These are phyloP conservation scores for Leccinum rimulosum DNA, from an alignment of 768 basidiomycete species.

Conservation along the genomic window DNA sequence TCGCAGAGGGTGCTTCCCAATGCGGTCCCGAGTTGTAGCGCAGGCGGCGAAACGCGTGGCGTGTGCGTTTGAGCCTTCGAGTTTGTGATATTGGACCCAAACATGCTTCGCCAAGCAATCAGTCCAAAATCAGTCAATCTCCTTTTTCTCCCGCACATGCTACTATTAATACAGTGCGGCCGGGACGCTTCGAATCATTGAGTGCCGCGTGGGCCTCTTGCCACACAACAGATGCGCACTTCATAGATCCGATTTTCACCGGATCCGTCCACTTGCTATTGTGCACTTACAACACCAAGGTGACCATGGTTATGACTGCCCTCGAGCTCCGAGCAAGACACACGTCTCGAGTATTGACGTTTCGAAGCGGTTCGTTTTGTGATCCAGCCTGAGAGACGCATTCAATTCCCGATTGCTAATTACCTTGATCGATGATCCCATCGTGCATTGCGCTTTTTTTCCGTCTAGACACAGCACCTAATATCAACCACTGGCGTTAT, in stretches of 20 bases:
- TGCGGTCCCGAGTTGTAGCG: neutral
- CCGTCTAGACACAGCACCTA: neutral
- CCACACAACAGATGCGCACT: neutral
- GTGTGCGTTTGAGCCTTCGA: neutral
- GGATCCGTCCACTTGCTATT: neutral
- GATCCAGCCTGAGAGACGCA: neutral
- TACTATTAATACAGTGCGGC: neutral
- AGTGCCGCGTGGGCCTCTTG: neutral
- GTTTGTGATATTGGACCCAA: neutral
- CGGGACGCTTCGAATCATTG: neutral
- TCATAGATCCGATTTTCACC: neutral
- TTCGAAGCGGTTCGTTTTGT: neutral
- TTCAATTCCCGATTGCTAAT: neutral
- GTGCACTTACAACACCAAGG: neutral
- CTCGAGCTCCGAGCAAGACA: no score
- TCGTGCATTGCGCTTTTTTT: neutral
- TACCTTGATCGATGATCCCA: neutral
- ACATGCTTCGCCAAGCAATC: neutral
- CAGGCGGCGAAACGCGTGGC: neutral
- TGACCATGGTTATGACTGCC: neutral
- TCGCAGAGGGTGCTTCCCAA: neutral
- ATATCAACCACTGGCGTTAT: neutral
- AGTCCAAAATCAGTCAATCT: neutral
- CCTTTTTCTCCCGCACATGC: neutral
- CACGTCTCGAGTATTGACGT: neutral